phyloP scores from a whole-genome alignment of 2,329 filamentous ascomycete species.

The Arthrobotrys conoides region DNA sequence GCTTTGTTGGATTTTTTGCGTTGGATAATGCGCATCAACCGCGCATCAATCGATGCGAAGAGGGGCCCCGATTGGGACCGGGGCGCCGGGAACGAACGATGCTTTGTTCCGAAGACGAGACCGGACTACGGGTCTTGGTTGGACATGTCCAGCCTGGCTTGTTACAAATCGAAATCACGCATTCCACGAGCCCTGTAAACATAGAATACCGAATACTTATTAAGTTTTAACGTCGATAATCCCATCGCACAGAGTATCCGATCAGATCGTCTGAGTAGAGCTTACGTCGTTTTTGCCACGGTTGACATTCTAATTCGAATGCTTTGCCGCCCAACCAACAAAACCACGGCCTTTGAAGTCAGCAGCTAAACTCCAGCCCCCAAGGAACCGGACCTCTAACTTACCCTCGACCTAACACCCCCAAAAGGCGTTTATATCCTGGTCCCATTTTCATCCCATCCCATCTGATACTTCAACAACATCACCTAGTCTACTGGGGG shows the following conservation, averaged over 20 bases:
- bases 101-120: slow-evolving; percentile 23
- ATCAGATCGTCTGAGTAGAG: no score
- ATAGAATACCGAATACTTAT: background rate
- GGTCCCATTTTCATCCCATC: background rate
- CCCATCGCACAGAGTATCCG: no score
- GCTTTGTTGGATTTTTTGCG: slow-evolving; percentile 24
- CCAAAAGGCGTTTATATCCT: background rate
- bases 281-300: slow-evolving; percentile 1
- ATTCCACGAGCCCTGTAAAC: background rate
- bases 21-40: background rate
- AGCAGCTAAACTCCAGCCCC: no score
- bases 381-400: background rate
- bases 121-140: background rate
- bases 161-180: slow-evolving; percentile 23
- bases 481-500: background rate
- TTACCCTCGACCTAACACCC: background rate
- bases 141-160: slow-evolving; percentile 22
- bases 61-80: slow-evolving; percentile 2
- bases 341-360: background rate
- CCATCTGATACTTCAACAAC: background rate
- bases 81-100: slow-evolving; percentile 13
- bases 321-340: slow-evolving; percentile 4
- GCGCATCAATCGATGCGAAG: background rate
- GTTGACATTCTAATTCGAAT: background rate
- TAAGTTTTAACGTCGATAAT: no score